A percentile compares a stretch with the other conserved stretches of the same genome.
These are phyloP conservation scores for Leccinum pellstonianum DNA, from an alignment of 768 basidiomycete species.

Conservation along the genomic window DNA sequence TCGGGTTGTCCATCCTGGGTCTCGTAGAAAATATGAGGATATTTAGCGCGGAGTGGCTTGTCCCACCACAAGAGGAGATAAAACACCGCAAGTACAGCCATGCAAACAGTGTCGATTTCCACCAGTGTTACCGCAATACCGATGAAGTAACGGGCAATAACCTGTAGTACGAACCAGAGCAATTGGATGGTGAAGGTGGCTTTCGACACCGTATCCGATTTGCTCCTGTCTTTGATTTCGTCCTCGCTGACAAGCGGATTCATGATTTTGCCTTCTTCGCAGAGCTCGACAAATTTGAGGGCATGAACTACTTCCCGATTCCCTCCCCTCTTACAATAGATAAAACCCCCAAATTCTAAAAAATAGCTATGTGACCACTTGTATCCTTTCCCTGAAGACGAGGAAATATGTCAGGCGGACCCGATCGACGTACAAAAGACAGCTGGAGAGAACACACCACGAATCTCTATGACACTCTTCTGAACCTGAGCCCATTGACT, in stretches of 20 bases:
- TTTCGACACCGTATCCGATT: background rate
- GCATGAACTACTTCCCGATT: background rate
- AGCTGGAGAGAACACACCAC: background rate
- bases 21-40: background rate
- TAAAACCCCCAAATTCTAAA: background rate
- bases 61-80: slow-evolving; percentile 1
- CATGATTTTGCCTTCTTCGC: background rate
- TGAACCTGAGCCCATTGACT: background rate
- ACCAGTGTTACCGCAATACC: background rate
- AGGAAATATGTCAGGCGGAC: background rate
- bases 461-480: background rate
- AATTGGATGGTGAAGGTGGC: background rate
- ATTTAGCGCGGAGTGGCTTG: background rate
- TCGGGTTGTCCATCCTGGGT: background rate
- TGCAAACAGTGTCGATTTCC: background rate
- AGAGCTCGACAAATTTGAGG: background rate
- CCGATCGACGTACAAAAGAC: background rate
- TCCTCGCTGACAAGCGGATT: background rate
- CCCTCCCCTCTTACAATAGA: background rate
- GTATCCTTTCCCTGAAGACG: background rate
- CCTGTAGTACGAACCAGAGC: background rate
- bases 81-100: background rate
- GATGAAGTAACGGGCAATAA: background rate
- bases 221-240: background rate
- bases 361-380: background rate